Base-by-base conservation (phyloP, 2,329 filamentous ascomycete genomes). In the Ceratocystis smalleyi region DNA sequence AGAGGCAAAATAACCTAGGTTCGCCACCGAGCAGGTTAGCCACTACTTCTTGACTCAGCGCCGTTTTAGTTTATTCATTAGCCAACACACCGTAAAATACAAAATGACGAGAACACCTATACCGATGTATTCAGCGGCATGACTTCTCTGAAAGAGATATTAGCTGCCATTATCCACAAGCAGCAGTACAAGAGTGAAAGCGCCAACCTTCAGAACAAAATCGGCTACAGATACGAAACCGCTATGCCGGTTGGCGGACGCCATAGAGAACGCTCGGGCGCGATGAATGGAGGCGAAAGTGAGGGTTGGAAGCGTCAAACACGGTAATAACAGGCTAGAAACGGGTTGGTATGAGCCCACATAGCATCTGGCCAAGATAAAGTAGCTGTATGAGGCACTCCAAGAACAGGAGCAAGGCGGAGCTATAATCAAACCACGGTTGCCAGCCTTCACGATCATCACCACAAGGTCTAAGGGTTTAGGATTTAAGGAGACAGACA, bases 51-150 rank as follows among this genome's bases (percentile, higher is more conserved):
- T 47, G 22, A 2, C 59, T 5, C 47, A 51, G 24, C 22, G 17
- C 19, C 32, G 59, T 57, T 17, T 60, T 12, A 40, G 3, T 40
- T 10, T 43, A 30, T 7, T 59, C 22, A 40, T 49, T 59, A 35
- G 64, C 71, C 75, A 68, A 72, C 75, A 68, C 71, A 86, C 83
- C 65, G 85, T 70, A 19, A 87, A 74, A 74, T 89, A 94, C 62
- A 80, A 82, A 4, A 79, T 76, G 6, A 90, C 71, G n/a, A 97
- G 78, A 47, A 88, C 73, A 1, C 78, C 76, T 68, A 97, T 82
- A 43, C 90, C 89, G 35, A 95, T 75, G 75, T 95, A 96, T 73
- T 99, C 94, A 5, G 89, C 84, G 10, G 89, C 88, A 77, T 96
- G 94, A 1, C 89, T 91, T 72, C 84, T 86, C 83, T 90, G 10